Conservation (phyloP, 352 stramenopile species). For the Phytophthora boehmeriae region DNA sequence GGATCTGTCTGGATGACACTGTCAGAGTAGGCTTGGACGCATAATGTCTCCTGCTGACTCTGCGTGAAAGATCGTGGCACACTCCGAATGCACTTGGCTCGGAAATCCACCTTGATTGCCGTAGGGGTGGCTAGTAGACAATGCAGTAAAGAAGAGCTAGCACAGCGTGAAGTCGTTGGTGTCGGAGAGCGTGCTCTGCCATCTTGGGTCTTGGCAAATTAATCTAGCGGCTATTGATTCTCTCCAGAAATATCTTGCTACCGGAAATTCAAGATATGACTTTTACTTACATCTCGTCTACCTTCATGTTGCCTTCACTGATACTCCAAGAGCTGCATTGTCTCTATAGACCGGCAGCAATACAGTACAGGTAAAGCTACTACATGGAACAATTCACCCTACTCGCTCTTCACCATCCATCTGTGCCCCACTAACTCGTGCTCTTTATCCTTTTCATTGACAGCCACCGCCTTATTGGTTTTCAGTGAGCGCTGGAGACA, state of each 20-base stretch:
- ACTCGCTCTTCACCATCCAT: constrained; percentile 15
- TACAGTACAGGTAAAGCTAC: constrained; percentile 30
- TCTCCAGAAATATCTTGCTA: neutral
- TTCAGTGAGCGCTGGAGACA: constrained; percentile 77
- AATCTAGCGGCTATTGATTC: neutral
- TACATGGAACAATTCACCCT: constrained; percentile 27
- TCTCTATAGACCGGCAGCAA: constrained; percentile 36
- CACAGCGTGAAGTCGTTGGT: constrained; percentile 8
- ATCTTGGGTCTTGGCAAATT: constrained; percentile 4
- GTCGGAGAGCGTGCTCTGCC: constrained; percentile 3
- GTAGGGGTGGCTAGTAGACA: constrained; percentile 7
- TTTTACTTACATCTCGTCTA: neutral
- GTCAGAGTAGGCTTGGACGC: constrained; percentile 3
- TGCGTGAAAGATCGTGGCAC: constrained; percentile 36
- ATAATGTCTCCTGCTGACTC: constrained; percentile 37
- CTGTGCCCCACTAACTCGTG: constrained; percentile 6
- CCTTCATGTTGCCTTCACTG: constrained; percentile 14
- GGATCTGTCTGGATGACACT: constrained; percentile 8
- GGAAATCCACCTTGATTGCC: constrained; percentile 1
- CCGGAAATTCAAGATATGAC: constrained; percentile 1
- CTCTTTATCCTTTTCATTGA: neutral
- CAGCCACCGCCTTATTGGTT: constrained; percentile 35
- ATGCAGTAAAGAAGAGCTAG: constrained; percentile 15
- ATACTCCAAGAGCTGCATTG: constrained; percentile 24
- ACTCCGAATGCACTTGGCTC: constrained; percentile 31